These are phyloP conservation scores for Boletus rubescentipes DNA, from an alignment of 768 basidiomycete genomes.

Conservation along the genomic window DNA sequence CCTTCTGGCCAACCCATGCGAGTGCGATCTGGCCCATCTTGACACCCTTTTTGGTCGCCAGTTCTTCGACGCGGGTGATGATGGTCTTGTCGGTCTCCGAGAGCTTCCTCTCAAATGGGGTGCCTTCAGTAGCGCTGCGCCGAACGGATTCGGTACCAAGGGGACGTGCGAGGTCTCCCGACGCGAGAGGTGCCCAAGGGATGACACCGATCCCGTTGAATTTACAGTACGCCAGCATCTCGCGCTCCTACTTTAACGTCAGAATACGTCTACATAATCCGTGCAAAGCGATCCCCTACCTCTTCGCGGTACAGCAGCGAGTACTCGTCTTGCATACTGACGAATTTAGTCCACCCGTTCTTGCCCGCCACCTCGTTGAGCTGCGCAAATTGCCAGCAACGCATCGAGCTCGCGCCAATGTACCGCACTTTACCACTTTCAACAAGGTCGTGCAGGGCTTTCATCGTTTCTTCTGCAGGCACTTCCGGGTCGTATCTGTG, in stretches of 20 bases:
- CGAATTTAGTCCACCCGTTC: conserved; percentile 51
- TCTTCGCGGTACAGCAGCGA: conserved; percentile 25
- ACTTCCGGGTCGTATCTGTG: conserved; percentile 41
- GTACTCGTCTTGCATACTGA: conserved; percentile 51
- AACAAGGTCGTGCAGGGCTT: conserved; percentile 51
- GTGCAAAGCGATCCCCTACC: too few relatives aligned
- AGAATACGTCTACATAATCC: too few relatives aligned
- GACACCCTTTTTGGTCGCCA: conserved; percentile 38
- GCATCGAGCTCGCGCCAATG: conserved; percentile 49
- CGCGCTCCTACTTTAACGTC: too few relatives aligned
- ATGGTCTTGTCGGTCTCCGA: conserved; percentile 34
- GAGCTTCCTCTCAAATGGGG: conserved; percentile 21
- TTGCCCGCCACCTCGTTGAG: conserved; percentile 44
- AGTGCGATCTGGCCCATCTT: conserved; percentile 47
- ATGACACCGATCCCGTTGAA: too few relatives aligned
- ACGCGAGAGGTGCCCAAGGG: conserved; percentile 43
- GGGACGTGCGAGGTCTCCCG: conserved; percentile 40
- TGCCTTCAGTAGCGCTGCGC: conserved; percentile 14
- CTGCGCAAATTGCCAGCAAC: conserved; percentile 43
- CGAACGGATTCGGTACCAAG: conserved; percentile 28
- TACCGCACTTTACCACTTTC: conserved; percentile 49
- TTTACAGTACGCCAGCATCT: too few relatives aligned
- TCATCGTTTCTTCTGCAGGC: conserved; percentile 47
- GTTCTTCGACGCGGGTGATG: conserved; percentile 39
- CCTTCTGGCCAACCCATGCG: conserved; percentile 40